Percentiles rank a stretch among this genome's conserved stretches.
phyloP scores from a whole-genome alignment of 306 rosid genomes.

The Malus sylvestris region DNA sequence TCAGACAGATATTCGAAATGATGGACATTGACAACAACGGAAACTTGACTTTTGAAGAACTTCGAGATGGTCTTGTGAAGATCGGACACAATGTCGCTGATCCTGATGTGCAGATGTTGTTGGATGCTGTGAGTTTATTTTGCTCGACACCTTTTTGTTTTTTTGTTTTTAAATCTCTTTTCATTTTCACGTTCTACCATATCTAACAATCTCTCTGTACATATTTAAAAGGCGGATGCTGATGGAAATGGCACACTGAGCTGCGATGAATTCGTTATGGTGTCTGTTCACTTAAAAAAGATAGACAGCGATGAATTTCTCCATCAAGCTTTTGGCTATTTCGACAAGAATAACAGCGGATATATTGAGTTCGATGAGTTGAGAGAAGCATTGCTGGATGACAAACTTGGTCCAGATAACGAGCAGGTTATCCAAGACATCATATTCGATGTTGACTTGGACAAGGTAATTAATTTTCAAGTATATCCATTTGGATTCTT shows the following conservation, averaged over 20 bases:
- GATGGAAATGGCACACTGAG: conserved; percentile 79
- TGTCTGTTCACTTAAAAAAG: conserved; percentile 62
- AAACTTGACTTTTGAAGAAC: conserved; percentile 70
- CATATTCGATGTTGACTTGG: conserved; percentile 74
- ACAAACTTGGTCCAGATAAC: conserved; percentile 18
- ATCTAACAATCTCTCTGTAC: not conserved
- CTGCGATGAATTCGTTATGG: conserved; percentile 74
- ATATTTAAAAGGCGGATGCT: conserved; percentile 55
- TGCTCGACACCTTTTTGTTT: not conserved
- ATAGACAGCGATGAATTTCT: conserved; percentile 70
- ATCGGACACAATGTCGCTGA: conserved; percentile 69
- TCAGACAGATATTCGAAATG: conserved; percentile 57
- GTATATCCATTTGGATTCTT: not conserved
- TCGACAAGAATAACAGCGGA: conserved; percentile 72
- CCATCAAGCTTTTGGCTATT: conserved; percentile 61
- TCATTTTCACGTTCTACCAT: not conserved
- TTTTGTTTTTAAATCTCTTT: not conserved
- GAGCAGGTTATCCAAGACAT: conserved; percentile 73
- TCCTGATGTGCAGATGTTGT: conserved; percentile 59
- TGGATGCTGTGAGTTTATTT: conserved; percentile 72
- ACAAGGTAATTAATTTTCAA: conserved; percentile 49
- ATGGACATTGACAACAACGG: conserved; percentile 91
- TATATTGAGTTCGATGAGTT: conserved; percentile 87
- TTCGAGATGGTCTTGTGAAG: conserved; percentile 62
- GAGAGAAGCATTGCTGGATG: conserved; percentile 61